These are phyloP conservation scores for Ceratocystis ficicola DNA, from an alignment of 2,329 filamentous ascomycete species.

Conservation along the genomic window DNA sequence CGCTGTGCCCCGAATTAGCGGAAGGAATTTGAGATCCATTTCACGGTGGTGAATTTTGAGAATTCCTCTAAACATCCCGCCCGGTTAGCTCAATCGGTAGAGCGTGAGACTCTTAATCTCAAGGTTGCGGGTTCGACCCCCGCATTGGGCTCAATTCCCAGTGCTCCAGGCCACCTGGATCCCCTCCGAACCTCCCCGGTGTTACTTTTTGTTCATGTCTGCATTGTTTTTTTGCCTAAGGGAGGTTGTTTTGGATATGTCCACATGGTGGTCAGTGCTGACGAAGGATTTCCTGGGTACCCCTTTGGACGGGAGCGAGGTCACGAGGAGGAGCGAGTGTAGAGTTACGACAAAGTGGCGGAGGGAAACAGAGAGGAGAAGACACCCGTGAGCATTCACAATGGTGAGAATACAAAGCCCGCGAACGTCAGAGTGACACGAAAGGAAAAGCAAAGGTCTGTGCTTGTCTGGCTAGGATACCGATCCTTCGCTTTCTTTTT, in stretches of 20 bases:
- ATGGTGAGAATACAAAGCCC: not conserved
- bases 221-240: not conserved
- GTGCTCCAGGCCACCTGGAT: conserved; percentile 22
- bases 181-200: conserved; percentile 12
- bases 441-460: not conserved
- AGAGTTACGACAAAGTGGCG: not conserved
- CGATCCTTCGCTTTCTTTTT: not conserved
- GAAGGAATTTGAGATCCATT: not conserved
- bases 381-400: not conserved
- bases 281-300: not conserved
- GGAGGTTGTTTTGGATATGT: not conserved
- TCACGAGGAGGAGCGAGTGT: not conserved
- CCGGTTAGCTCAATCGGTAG: conserved; percentile 59
- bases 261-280: not conserved
- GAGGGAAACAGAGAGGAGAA: not conserved
- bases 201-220: conserved; percentile 10
- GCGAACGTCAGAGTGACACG: conserved; percentile 8
- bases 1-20: not conserved
- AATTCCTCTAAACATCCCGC: conserved; percentile 26
- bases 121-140: conserved; percentile 35
- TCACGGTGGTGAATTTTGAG: not conserved
- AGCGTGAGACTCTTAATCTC: conserved; percentile 57
- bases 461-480: not conserved
- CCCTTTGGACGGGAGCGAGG: not conserved
- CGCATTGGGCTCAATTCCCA: conserved; percentile 26